phyloP scores from a whole-genome alignment of 345 rosid genomes.

The Crucihimalaya himalaica region DNA sequence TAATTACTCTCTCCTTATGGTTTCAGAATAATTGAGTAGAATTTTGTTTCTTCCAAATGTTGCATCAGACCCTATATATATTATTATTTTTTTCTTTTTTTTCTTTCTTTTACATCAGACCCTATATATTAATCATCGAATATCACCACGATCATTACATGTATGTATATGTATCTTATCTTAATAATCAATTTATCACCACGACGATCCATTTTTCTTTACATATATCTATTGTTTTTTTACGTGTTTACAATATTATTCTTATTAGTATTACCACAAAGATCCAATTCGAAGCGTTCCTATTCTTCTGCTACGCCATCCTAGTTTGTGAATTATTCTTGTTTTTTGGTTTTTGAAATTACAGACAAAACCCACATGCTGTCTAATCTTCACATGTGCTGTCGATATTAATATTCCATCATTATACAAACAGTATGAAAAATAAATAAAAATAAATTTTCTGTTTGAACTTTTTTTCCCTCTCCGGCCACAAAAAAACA shows the following conservation, averaged over 20 bases:
- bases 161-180: no score
- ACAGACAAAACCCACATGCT: constrained; percentile 52
- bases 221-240: neutral
- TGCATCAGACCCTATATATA: no score
- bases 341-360: constrained; percentile 35
- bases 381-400: constrained; percentile 52
- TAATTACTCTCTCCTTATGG: no score
- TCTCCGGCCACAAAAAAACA: constrained; percentile 30
- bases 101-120: no score
- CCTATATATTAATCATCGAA: no score
- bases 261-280: constrained; percentile 13
- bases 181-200: neutral
- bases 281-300: constrained; percentile 23
- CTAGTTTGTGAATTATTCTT: constrained; percentile 31
- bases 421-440: constrained; percentile 22
- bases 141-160: no score
- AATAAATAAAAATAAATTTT: neutral
- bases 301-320: constrained; percentile 18
- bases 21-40: no score
- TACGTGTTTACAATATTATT: neutral
- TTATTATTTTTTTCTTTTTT: no score
- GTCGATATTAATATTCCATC: constrained; percentile 39
- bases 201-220: neutral
- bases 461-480: neutral
- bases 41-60: no score